Conservation (phyloP, 208 protist genomes). For the Phytomonas sp. region DNA sequence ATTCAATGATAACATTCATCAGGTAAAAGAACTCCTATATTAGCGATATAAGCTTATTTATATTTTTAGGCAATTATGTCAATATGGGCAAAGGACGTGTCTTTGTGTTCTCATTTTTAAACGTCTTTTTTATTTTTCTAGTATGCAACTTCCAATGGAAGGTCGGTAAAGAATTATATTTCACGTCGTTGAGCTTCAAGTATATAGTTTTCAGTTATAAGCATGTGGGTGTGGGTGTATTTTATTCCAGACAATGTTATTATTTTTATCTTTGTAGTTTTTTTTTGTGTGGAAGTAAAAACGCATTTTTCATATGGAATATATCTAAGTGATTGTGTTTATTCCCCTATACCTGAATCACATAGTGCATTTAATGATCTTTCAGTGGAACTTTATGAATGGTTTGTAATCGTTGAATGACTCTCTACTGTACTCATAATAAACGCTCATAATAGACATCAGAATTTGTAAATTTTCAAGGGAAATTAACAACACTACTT, state of each 20-base stretch:
- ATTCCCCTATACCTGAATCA: not conserved
- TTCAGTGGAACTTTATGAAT: not conserved
- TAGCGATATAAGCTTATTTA: not conserved
- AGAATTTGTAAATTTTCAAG: not conserved
- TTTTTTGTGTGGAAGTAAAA: not conserved
- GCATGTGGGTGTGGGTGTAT: constrained; percentile 3
- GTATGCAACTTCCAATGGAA: not conserved
- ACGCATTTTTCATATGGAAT: not conserved
- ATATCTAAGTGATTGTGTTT: not conserved
- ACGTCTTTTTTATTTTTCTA: not conserved
- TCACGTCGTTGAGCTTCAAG: not conserved
- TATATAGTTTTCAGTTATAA: not conserved
- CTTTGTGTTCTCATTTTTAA: not conserved
- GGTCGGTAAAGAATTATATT: not conserved
- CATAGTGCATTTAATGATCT: not conserved
- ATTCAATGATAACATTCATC: constrained; percentile 1
- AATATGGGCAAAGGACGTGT: not conserved
- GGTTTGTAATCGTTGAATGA: not conserved
- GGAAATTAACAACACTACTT: not conserved
- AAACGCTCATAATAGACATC: not conserved
- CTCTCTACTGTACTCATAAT: not conserved
- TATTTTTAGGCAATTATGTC: not conserved
- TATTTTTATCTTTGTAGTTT: not conserved
- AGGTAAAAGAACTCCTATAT: not conserved
- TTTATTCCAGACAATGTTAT: not conserved